Evolutionary conservation across 23 red algal species (phyloP).

Genomic region (Gracilaria vermiculophylla): DNA sequence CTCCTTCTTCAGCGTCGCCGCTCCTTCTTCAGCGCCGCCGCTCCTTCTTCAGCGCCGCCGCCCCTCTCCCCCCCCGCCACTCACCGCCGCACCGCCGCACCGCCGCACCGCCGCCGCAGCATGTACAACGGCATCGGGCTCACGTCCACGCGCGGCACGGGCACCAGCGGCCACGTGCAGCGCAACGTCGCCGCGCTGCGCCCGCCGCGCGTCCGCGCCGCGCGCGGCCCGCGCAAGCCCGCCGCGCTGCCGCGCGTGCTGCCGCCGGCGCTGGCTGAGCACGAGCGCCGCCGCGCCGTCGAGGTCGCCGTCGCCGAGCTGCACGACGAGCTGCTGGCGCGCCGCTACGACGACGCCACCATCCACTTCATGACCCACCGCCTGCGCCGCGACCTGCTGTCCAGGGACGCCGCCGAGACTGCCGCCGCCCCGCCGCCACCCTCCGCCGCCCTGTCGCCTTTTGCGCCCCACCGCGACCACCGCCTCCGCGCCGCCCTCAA

Average conservation of each 20-base stretch:
- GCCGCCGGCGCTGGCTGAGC: slow-evolving; percentile 14
- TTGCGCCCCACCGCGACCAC: background rate
- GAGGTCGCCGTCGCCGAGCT: slow-evolving; percentile 70
- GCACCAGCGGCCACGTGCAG: slow-evolving; percentile 81
- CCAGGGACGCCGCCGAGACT: background rate
- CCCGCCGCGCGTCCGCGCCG: background rate
- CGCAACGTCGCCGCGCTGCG: slow-evolving; percentile 64
- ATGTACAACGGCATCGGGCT: slow-evolving; percentile 96
- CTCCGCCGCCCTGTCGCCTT: background rate
- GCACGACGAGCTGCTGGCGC: slow-evolving; percentile 45
- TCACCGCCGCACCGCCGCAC: background rate
- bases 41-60: background rate
- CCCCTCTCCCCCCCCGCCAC: background rate
- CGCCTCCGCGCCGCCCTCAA: background rate
- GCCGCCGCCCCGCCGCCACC: background rate
- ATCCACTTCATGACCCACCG: slow-evolving; percentile 12
- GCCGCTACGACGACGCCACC: slow-evolving; percentile 3
- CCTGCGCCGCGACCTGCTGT: slow-evolving; percentile 23
- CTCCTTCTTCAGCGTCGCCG: too few species aligned
- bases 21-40: background rate
- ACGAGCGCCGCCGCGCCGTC: slow-evolving; percentile 36
- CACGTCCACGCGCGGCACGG: slow-evolving; percentile 75
- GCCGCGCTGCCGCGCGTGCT: background rate
- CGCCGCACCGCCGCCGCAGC: background rate
- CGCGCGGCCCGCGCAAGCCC: background rate